Evolutionary conservation across 768 basidiomycete genomes (phyloP), one percentile per base, ranked within the genome.

Genomic region (Lentinula boryana): DNA sequence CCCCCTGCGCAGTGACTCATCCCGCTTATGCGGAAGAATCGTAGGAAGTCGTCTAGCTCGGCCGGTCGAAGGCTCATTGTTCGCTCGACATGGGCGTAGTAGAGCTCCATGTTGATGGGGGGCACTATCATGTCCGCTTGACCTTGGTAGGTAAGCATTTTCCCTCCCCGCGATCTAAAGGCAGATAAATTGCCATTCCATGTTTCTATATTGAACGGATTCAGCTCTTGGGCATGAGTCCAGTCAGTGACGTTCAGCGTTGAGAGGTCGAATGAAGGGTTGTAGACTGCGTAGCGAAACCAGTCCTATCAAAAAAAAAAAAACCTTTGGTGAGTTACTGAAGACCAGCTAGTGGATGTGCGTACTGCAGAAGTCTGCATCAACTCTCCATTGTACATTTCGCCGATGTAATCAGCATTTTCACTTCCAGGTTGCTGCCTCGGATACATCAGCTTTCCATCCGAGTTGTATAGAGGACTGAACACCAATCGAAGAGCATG

Each of bases 21-120:
- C 33, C 67, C 67, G 8, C 65, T 64, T 16, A 65, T 59, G 31
- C 63, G 54, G 63, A 68, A 68, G 50, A 68, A 59, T n/a, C 67
- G 64, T 36, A 65, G 65, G 52, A 65, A 68, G 31, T 65, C 63
- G 64, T 68, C 66, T 18, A 67, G 51, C n/a, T 61, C 61, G 18
- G 40, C 23, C 12, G 35, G 51, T 13, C 57, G 60, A 16, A 54
- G 51, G 41, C 58, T 65, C 58, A 67, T 65, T 9, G 64, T 62
- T 33, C 60, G 40, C 32, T 64, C 54, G 8, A 68, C 60, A 21
- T 65, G 63, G 58, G 63, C 52, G 46, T 67, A 64, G 16, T 59
- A 58, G 21, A 61, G 54, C 44, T 63, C 57, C 27, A 60, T 60
- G 44, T 62, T 65, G 8, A 55, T 59, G 4, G 67, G 62, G 1